Evolutionary conservation across 768 basidiomycete genomes (phyloP).

Genomic region (Russula ochroleuca): DNA sequence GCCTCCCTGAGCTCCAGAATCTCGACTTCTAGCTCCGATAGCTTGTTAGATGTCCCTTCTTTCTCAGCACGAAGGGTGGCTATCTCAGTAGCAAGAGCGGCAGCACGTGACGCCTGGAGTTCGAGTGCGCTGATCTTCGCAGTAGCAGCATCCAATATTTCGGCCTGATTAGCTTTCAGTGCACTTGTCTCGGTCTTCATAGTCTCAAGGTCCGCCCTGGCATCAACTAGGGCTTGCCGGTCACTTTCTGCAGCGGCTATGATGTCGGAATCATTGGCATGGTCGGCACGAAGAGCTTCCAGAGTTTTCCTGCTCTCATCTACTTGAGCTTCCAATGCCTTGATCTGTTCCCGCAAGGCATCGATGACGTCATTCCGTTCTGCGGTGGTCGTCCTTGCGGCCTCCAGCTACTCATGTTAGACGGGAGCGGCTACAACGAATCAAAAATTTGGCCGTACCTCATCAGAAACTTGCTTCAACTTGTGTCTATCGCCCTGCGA

Average conservation of each 20-base stretch:
- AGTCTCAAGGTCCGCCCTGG: constrained; percentile 56
- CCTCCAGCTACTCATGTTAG: constrained; percentile 44
- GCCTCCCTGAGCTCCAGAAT: constrained; percentile 71
- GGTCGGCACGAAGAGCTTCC: constrained; percentile 45
- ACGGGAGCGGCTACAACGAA: background rate
- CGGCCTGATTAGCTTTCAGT: constrained; percentile 48
- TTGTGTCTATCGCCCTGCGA: constrained; percentile 33
- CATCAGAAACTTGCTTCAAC: constrained; percentile 43
- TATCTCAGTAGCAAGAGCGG: constrained; percentile 48
- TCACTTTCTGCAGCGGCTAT: constrained; percentile 54
- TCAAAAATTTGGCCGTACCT: constrained; percentile 44
- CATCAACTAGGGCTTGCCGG: constrained; percentile 59
- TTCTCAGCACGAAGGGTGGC: constrained; percentile 55
- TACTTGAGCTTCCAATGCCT: constrained; percentile 49
- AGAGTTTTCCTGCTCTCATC: constrained; percentile 49
- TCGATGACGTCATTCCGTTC: constrained; percentile 47
- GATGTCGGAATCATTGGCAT: constrained; percentile 42
- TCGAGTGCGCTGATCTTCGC: constrained; percentile 47
- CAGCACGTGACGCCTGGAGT: constrained; percentile 41
- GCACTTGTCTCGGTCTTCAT: constrained; percentile 49
- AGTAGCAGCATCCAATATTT: constrained; percentile 46
- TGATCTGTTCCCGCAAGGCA: constrained; percentile 48
- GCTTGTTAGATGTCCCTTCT: constrained; percentile 63
- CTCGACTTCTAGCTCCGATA: constrained; percentile 80
- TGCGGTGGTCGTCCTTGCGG: constrained; percentile 40